Base-by-base conservation (phyloP, 2,329 filamentous ascomycete genomes). In the Paecilomyces niveus region DNA sequence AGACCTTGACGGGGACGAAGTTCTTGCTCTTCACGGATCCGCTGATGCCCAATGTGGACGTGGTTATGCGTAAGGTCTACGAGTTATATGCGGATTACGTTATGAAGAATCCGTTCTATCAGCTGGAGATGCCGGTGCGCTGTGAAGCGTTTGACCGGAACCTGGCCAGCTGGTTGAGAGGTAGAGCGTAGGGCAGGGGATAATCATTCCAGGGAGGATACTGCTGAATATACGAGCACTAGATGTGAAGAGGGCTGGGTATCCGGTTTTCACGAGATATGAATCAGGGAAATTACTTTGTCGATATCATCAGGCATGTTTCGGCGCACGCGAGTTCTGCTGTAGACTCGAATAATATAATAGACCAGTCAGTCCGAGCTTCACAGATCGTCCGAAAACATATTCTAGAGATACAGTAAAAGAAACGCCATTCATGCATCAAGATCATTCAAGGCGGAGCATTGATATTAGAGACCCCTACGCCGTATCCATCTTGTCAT, bases 81-180 rank as follows among this genome's bases (percentile, higher is more conserved):
- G 94, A 97, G 73, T 78, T 97, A 56, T 99, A 97, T 78, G 85
- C 90, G 55, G 94, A 99, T 75, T 97, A 90, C 73, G 94, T 99
- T 66, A 97, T 97, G 91, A 99, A 97, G 82, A 99, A 99, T 74
- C 94, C 94, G 0, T 99, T 99, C 72, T 97, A 97, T 77, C 92
- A 94, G 70, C 81, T 96, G 58, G 94, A 99, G 78, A 99, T 97
- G 92, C 94, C 94, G 6, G 86, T 99, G 57, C 83, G 94, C 61
- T 96, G 94, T 76, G 94, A 97, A 71, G 89, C 91, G 67, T 99
- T 97, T 78, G 94, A 99, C 74, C 83, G 92, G 67, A 90, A 90
- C 74, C 74, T 97, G 63, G 83, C 84, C 64, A 89, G 87, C 39
- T 96, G 92, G 76, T 85, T 96, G 68, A 86, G 90, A 70, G 77